These are phyloP conservation scores for Podospora sp. DNA, from an alignment of 495 filamentous ascomycete species.

Conservation along the genomic window DNA sequence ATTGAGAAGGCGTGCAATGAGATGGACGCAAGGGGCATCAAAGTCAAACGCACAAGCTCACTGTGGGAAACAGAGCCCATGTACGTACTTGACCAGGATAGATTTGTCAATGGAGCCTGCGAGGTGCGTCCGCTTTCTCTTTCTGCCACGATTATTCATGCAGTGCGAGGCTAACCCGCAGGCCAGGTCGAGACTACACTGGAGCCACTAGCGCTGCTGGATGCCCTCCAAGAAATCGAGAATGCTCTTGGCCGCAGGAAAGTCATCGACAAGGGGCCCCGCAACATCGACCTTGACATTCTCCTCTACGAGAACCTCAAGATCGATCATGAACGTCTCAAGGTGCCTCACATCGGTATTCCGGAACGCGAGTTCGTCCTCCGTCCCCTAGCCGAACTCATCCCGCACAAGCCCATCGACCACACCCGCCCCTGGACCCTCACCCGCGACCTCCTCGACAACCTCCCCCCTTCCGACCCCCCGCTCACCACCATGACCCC, in stretches of 20 bases:
- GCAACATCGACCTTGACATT: slow-evolving; percentile 93
- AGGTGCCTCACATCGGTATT: slow-evolving; percentile 83
- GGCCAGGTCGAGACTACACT: slow-evolving; percentile 78
- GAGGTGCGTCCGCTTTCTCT: slow-evolving; percentile 63
- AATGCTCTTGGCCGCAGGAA: slow-evolving; percentile 75
- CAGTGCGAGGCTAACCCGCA: slow-evolving; percentile 16
- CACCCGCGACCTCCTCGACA: slow-evolving; percentile 62
- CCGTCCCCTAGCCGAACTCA: slow-evolving; percentile 80
- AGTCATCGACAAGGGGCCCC: slow-evolving; percentile 87
- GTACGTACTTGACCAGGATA: slow-evolving; percentile 88
- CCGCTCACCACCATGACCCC: slow-evolving; percentile 71
- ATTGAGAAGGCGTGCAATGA: slow-evolving; percentile 80
- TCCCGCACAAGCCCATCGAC: slow-evolving; percentile 60
- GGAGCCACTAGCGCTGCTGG: slow-evolving; percentile 71
- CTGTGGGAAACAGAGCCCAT: slow-evolving; percentile 95
- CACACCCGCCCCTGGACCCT: slow-evolving; percentile 52
- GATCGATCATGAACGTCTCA: slow-evolving; percentile 69
- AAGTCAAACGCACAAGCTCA: slow-evolving; percentile 76
- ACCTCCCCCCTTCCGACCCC: slow-evolving; percentile 53
- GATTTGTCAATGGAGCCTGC: slow-evolving; percentile 90
- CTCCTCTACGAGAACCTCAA: slow-evolving; percentile 76
- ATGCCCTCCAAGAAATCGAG: slow-evolving; percentile 82
- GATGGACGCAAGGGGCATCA: slow-evolving; percentile 72
- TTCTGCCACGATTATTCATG: background rate
- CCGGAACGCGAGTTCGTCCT: slow-evolving; percentile 92